Conservation (phyloP, 1,139 yeast genomes). For the Saccharomyces uvarum region DNA sequence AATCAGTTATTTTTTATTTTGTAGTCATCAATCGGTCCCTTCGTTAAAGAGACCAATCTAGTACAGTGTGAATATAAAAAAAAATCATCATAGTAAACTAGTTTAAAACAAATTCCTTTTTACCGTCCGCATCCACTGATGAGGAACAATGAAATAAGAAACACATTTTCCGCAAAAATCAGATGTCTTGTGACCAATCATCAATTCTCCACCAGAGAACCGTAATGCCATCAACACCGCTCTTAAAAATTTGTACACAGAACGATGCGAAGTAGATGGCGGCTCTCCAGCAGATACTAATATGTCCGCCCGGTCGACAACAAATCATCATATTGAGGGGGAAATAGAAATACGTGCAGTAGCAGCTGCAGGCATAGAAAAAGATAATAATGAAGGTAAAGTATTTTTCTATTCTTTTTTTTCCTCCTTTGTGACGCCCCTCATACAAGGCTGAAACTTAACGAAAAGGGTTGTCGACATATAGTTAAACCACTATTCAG, state of each 20-base stretch:
- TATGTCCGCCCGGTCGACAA: slow-evolving; percentile 39
- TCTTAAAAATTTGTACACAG: slow-evolving; percentile 33
- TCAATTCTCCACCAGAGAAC: slow-evolving; percentile 29
- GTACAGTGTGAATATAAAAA: slow-evolving; percentile 35
- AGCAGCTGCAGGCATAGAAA: not conserved
- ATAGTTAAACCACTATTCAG: slow-evolving; percentile 32
- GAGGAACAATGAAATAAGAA: slow-evolving; percentile 4
- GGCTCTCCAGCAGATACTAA: slow-evolving; percentile 27
- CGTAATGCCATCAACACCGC: slow-evolving; percentile 21
- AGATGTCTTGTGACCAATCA: slow-evolving; percentile 36
- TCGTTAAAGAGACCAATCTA: slow-evolving; percentile 25
- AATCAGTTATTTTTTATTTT: slow-evolving; percentile 32
- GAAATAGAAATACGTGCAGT: not conserved
- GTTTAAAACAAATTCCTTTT: not conserved
- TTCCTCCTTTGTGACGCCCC: slow-evolving; percentile 4
- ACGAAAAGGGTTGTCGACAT: slow-evolving; percentile 34
- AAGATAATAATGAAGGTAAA: slow-evolving; percentile 3
- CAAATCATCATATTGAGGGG: slow-evolving; percentile 29
- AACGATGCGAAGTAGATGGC: slow-evolving; percentile 18
- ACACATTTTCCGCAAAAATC: slow-evolving; percentile 14
- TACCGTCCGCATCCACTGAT: slow-evolving; percentile 1
- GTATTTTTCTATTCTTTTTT: not conserved
- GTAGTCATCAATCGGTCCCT: slow-evolving; percentile 28
- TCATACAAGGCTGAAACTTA: slow-evolving; percentile 37
- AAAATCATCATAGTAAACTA: slow-evolving; percentile 24